Evolutionary conservation across 129 eudicot species (phyloP), one percentile per base, ranked within the genome.

Genomic region (Lactuca sativa): DNA sequence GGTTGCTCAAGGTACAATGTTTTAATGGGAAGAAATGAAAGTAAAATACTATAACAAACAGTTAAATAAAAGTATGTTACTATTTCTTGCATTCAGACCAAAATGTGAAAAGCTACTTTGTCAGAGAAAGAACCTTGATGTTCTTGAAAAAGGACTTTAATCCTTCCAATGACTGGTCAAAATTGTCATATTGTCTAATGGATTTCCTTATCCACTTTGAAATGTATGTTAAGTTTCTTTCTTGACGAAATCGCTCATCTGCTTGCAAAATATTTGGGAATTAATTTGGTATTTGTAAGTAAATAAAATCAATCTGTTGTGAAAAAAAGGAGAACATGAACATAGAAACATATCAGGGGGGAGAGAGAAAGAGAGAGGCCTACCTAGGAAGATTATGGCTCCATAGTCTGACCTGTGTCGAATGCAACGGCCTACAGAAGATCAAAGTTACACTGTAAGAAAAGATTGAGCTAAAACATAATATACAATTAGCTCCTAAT

Each of bases 131-230:
- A 68, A 89, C 98, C 95, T 85, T 89, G 47, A 85, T 77, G 68
- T 83, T 84, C 77, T 67, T 63, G 83, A 86, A 93, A 79, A 89
- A 93, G 57, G 84, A 69, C 75, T 82, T 81, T 71, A 93, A 74
- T 73, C 78, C 89, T 61, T 86, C 89, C 53, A 93, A 40, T 67
- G 95, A 82, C 62, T 77, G 87, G 55, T 80, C 89, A 82, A 86
- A 87, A 75, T 56, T 70, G 74, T 81, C 91, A 69, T 86, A 81
- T 21, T 85, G 90, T 59, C 86, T 85, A 58, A 93, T 78, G 11
- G 97, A 93, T 65, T 83, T 93, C 80, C 96, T 84, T 60, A 93
- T 69, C 98, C 98, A 93, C 78, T 93, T 93, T 58, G 98, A 93
- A 59, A 93, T 73, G 77, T 82, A 85, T n/a, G 77, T 57, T 64